Conservation (phyloP, 2,329 filamentous ascomycete genomes). For the Xylaria sp. region DNA sequence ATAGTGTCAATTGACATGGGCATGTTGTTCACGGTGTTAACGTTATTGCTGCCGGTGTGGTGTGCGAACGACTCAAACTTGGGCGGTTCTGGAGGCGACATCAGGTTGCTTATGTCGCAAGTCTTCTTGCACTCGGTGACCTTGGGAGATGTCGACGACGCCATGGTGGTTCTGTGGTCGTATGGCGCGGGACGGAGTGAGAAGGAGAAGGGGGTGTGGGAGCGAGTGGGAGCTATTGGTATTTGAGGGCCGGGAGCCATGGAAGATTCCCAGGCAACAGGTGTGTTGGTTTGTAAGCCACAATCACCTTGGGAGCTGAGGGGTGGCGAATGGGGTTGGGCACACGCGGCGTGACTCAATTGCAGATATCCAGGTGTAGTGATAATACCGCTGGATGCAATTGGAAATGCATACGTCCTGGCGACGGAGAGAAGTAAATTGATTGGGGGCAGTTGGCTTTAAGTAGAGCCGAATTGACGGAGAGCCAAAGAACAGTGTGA, state of each 20-base stretch:
- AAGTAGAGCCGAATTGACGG: neutral
- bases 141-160: constrained; percentile 32
- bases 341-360: constrained; percentile 42
- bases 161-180: constrained; percentile 38
- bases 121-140: constrained; percentile 52
- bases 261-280: constrained; percentile 38
- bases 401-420: constrained; percentile 22
- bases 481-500: neutral
- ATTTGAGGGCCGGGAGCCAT: constrained; percentile 36
- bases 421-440: neutral
- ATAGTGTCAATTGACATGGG: constrained; percentile 42
- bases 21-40: constrained; percentile 21
- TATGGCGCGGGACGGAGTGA: constrained; percentile 28
- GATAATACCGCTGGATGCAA: constrained; percentile 28
- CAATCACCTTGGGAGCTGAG: constrained; percentile 30
- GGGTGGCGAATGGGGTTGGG: constrained; percentile 45
- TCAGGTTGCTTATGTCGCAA: constrained; percentile 64
- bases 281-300: constrained; percentile 47
- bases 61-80: constrained; percentile 63
- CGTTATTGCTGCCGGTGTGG: neutral
- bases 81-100: constrained; percentile 69
- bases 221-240: constrained; percentile 24
- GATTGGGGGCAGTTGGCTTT: neutral
- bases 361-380: constrained; percentile 22
- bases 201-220: constrained; percentile 21